These are phyloP conservation scores for Pyrenochaeta sp. DNA, from an alignment of 2,329 filamentous ascomycete species.

Conservation along the genomic window DNA sequence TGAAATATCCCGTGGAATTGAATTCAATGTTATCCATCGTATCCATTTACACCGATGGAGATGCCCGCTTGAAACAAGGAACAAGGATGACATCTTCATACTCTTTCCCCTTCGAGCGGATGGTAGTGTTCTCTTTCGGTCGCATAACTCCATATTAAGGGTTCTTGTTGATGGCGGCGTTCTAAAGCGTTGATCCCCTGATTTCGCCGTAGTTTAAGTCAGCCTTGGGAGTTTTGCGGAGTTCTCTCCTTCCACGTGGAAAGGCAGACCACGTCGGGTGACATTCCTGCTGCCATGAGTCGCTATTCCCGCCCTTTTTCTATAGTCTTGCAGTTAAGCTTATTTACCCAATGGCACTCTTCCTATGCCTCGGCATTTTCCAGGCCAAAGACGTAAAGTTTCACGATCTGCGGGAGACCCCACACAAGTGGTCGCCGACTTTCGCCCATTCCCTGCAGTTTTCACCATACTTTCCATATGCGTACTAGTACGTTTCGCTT, in stretches of 20 bases:
- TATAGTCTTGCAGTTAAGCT: background rate
- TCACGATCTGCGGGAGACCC: conserved; percentile 14
- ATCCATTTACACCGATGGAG: background rate
- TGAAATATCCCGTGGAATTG: background rate
- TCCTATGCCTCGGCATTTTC: conserved; percentile 12
- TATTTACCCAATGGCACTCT: background rate
- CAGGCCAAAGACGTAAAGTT: conserved; percentile 4
- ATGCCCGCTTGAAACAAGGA: background rate
- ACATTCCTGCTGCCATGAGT: background rate
- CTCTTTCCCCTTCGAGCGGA: background rate
- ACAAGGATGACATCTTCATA: background rate
- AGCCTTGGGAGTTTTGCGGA: background rate
- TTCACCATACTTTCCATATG: conserved; percentile 13
- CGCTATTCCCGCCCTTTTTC: background rate
- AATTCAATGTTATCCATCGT: background rate
- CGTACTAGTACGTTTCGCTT: conserved; percentile 12
- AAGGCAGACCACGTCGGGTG: background rate
- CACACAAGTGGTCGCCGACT: conserved; percentile 13
- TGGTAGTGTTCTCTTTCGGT: background rate
- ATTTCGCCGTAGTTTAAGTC: background rate
- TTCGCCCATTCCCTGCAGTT: conserved; percentile 10
- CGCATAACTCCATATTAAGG: background rate
- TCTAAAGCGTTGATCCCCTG: background rate
- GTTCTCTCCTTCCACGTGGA: background rate
- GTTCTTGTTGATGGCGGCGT: background rate